Evolutionary conservation across 768 basidiomycete species (phyloP).

Genomic region (Serpula lacrymans): DNA sequence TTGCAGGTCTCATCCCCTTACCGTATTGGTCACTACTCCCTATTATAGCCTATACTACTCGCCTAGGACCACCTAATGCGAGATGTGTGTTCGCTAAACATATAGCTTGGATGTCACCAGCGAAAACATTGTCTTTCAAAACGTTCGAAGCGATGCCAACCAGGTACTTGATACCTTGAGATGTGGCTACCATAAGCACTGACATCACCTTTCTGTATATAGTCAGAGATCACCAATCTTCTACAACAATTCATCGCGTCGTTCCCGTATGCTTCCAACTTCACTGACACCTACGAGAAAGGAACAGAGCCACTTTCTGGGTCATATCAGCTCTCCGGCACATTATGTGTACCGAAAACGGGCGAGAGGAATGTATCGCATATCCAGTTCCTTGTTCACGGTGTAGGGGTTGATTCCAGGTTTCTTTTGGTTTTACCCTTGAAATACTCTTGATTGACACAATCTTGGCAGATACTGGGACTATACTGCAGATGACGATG

Average conservation of each 20-base stretch:
- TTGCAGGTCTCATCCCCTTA: no score
- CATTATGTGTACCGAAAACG: slow-evolving; percentile 14
- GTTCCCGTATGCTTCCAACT: slow-evolving; percentile 3
- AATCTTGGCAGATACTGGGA: slow-evolving; percentile 7
- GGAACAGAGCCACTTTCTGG: not conserved
- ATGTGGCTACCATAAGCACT: not conserved
- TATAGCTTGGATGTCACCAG: slow-evolving; percentile 8
- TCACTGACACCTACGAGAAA: slow-evolving; percentile 8
- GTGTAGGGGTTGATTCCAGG: slow-evolving; percentile 13
- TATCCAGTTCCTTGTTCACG: slow-evolving; percentile 13
- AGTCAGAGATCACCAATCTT: slow-evolving; percentile 8
- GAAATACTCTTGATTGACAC: not conserved
- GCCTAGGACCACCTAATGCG: slow-evolving; percentile 11
- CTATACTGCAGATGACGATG: slow-evolving; percentile 3
- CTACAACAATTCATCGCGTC: slow-evolving; percentile 6
- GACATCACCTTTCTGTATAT: not conserved
- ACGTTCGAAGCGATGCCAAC: slow-evolving; percentile 8
- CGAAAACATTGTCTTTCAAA: slow-evolving; percentile 8
- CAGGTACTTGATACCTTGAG: not conserved
- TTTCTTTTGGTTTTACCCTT: not conserved
- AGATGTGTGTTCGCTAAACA: slow-evolving; percentile 3
- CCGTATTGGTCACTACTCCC: no score
- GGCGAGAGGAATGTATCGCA: slow-evolving; percentile 6
- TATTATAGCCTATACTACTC: no score
- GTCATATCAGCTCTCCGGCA: slow-evolving; percentile 12